Evolutionary conservation across 2,329 filamentous ascomycete species (phyloP), one percentile per base, ranked within the genome.

Genomic region (Colletotrichum tropicicola): DNA sequence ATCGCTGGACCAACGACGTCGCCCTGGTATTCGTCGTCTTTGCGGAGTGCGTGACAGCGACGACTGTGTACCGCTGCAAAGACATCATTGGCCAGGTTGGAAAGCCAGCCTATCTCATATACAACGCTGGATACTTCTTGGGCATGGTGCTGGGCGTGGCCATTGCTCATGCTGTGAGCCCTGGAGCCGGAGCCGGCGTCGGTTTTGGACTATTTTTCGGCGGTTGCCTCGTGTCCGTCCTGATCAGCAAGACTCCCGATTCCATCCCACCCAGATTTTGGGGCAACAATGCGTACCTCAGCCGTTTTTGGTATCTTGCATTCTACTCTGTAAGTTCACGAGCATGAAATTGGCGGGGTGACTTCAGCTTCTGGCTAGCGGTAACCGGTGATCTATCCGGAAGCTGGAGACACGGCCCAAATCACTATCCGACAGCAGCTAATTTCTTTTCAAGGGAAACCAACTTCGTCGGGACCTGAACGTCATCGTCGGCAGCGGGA

Each of bases 291-390:
- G 60, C 68, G 0, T 71, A 79, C 23, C 35, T 79, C 1, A 72
- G 74, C 37, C 78, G 78, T 1, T 80, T 87, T 47, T 88, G 84
- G 83, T 88, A 82, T 65, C 69, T 87, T 32, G 75, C 78, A 0
- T 85, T 87, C 66, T 88, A 88, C 73, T 88, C 85, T n/a, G 85
- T 86, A 79, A 74, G 82, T 66, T 5, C 5, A n/a, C n/a, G n/a
- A n/a, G n/a, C n/a, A n/a, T n/a, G n/a, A n/a, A n/a, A n/a, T n/a
- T n/a, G n/a, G n/a, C n/a, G n/a, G n/a, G n/a, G n/a, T n/a, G n/a
- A n/a, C n/a, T n/a, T n/a, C n/a, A n/a, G n/a, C n/a, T n/a, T n/a
- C n/a, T n/a, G n/a, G n/a, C n/a, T n/a, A n/a, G n/a, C n/a, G n/a
- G n/a, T n/a, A n/a, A n/a, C n/a, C n/a, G n/a, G n/a, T n/a, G n/a